phyloP scores from a whole-genome alignment of 2,329 filamentous ascomycete genomes.

The Fusarium nurragi region DNA sequence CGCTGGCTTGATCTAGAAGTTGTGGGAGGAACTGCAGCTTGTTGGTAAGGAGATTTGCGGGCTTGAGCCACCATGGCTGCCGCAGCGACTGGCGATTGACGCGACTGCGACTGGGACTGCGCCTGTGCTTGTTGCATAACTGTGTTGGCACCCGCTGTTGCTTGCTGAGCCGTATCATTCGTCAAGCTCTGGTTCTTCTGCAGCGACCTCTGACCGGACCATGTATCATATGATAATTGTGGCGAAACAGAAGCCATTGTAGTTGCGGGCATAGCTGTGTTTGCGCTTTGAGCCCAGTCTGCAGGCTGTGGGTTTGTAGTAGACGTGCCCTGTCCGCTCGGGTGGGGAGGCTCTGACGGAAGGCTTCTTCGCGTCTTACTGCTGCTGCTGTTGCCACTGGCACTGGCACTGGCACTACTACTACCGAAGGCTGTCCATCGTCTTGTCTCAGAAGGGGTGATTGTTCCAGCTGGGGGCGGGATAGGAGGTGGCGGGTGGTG shows the following conservation, averaged over 20 bases:
- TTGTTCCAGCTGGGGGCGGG: constrained; percentile 18
- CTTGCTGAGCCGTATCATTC: constrained; percentile 16
- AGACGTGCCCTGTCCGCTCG: not conserved
- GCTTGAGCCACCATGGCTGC: constrained; percentile 47
- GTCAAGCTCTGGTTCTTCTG: constrained; percentile 15
- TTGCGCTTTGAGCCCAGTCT: constrained; percentile 23
- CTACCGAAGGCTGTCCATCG: constrained; percentile 20
- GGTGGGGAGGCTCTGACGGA: constrained; percentile 25
- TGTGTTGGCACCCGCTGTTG: constrained; percentile 17
- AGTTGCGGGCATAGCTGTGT: constrained; percentile 1
- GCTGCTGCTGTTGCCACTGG: not conserved
- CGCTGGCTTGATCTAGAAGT: constrained; percentile 51
- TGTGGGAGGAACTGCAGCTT: constrained; percentile 39
- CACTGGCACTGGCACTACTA: not conserved
- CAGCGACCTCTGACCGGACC: constrained; percentile 2
- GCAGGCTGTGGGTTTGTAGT: constrained; percentile 24
- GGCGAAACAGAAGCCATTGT: constrained; percentile 27
- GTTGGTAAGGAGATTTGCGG: constrained; percentile 47
- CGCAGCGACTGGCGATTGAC: constrained; percentile 41
- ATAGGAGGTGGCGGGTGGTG: constrained; percentile 14
- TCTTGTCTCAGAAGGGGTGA: constrained; percentile 23
- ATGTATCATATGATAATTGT: constrained; percentile 16
- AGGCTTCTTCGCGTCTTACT: constrained; percentile 27
- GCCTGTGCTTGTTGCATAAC: constrained; percentile 37
- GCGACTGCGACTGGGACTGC: constrained; percentile 38